Evolutionary conservation across 2,329 filamentous ascomycete species (phyloP).

Genomic region (Aureobasidium mangrovei): DNA sequence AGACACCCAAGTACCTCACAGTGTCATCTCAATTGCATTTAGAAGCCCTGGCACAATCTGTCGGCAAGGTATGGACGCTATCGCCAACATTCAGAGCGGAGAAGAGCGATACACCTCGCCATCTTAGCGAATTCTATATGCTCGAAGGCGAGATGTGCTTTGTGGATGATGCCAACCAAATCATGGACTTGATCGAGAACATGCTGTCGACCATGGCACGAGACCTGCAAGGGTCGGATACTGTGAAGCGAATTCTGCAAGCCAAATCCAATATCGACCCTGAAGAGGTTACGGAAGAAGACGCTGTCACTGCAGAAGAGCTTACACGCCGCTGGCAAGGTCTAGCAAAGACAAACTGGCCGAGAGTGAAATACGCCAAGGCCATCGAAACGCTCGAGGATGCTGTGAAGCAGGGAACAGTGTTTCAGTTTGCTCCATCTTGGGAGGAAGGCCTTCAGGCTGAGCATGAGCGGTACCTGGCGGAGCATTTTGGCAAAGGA

Average conservation of each 20-base stretch:
- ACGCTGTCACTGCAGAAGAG: slow-evolving; percentile 37
- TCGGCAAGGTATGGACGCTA: slow-evolving; percentile 87
- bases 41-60: slow-evolving; percentile 79
- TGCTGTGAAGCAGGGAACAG: slow-evolving; percentile 31
- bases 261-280: slow-evolving; percentile 25
- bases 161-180: slow-evolving; percentile 54
- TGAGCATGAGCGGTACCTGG: slow-evolving; percentile 87
- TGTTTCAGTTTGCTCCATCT: slow-evolving; percentile 59
- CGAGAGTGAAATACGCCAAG: slow-evolving; percentile 71
- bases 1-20: slow-evolving; percentile 81
- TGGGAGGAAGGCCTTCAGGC: slow-evolving; percentile 73
- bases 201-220: slow-evolving; percentile 56
- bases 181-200: slow-evolving; percentile 75
- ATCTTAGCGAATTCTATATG: slow-evolving; percentile 98
- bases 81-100: slow-evolving; percentile 93
- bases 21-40: slow-evolving; percentile 93
- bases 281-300: slow-evolving; percentile 26
- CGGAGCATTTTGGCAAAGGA: slow-evolving; percentile 53
- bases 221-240: slow-evolving; percentile 19
- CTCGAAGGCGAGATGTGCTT: slow-evolving; percentile 86
- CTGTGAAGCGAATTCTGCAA: slow-evolving; percentile 37
- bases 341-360: slow-evolving; percentile 65
- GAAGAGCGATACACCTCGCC: slow-evolving; percentile 82
- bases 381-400: slow-evolving; percentile 62
- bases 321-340: slow-evolving; percentile 65